These are phyloP conservation scores for Talaromyces atroroseus DNA, from an alignment of 2,329 filamentous ascomycete species.

Conservation along the genomic window DNA sequence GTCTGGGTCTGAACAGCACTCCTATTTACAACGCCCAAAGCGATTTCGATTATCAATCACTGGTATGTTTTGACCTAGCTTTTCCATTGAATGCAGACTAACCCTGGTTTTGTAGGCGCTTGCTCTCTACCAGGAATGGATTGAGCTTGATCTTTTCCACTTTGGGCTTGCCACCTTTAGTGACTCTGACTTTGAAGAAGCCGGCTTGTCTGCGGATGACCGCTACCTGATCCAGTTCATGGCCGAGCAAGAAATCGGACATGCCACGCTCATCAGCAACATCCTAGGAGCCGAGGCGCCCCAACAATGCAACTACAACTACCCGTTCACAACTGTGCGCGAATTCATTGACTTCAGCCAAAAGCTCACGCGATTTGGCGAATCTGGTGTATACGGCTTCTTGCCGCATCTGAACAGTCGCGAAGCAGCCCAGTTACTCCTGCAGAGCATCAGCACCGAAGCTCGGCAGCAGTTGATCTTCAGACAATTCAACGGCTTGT, in stretches of 20 bases:
- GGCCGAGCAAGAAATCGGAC: conserved; percentile 70
- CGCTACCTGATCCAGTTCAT: conserved; percentile 69
- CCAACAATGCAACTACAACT: conserved; percentile 73
- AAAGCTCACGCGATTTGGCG: conserved; percentile 76
- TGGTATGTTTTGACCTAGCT: conserved; percentile 36
- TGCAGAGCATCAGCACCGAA: conserved; percentile 72
- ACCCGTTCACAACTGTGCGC: conserved; percentile 66
- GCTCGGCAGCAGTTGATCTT: conserved; percentile 80
- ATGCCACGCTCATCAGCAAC: conserved; percentile 70
- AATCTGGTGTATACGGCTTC: conserved; percentile 76
- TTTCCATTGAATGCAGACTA: neutral
- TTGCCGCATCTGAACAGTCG: conserved; percentile 70
- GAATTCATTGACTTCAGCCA: conserved; percentile 81
- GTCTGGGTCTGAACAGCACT: conserved; percentile 66
- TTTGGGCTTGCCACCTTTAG: conserved; percentile 66
- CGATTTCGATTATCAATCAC: conserved; percentile 77
- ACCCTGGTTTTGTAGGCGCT: conserved; percentile 45
- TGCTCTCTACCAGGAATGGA: conserved; percentile 76
- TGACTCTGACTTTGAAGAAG: conserved; percentile 61
- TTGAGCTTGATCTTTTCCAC: conserved; percentile 78
- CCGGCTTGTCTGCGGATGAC: conserved; percentile 64
- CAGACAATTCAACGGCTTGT: conserved; percentile 72
- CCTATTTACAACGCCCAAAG: conserved; percentile 73
- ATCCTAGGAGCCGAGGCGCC: conserved; percentile 66
- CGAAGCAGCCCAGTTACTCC: conserved; percentile 65